A percentile compares a stretch with the other conserved stretches of the same genome.
These are phyloP conservation scores for Physocladia obscura DNA, from an alignment of 192 early-diverging fungal genomes.

Conservation along the genomic window DNA sequence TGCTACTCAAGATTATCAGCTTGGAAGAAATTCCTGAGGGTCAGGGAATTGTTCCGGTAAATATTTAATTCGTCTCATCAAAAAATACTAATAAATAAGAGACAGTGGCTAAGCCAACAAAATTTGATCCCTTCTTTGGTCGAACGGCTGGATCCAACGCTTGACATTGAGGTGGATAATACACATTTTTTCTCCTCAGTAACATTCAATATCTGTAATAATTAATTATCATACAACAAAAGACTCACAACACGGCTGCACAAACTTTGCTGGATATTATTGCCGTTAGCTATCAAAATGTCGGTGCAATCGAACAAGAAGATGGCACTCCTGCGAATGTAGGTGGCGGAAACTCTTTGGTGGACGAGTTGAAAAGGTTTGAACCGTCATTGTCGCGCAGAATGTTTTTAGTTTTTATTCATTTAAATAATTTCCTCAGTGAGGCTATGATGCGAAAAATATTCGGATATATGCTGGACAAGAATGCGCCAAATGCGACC, in stretches of 20 bases:
- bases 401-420: no score
- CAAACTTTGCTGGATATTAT: conserved; percentile 84
- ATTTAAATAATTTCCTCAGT: no score
- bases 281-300: conserved; percentile 62
- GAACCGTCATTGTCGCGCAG: no score
- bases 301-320: conserved; percentile 26
- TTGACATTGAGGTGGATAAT: conserved; percentile 71
- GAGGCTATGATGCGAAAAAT: conserved; percentile 75
- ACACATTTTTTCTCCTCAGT: no score
- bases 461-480: conserved; percentile 84
- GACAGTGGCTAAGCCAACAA: conserved; percentile 82
- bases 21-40: conserved; percentile 87
- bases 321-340: conserved; percentile 17
- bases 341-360: conserved; percentile 48
- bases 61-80: not conserved
- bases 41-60: conserved; percentile 78
- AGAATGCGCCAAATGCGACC: conserved; percentile 71
- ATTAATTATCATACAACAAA: conserved; percentile 2
- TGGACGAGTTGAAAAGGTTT: conserved; percentile 54
- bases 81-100: conserved; percentile 8
- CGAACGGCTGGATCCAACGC: conserved; percentile 72
- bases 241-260: conserved; percentile 76
- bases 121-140: conserved; percentile 77
- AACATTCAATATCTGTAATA: conserved; percentile 11
- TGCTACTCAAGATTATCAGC: conserved; percentile 90